Percentiles rank a stretch among this genome's conserved stretches.
phyloP scores from a whole-genome alignment of 2,329 filamentous ascomycete species.

The Capronia epimyces region DNA sequence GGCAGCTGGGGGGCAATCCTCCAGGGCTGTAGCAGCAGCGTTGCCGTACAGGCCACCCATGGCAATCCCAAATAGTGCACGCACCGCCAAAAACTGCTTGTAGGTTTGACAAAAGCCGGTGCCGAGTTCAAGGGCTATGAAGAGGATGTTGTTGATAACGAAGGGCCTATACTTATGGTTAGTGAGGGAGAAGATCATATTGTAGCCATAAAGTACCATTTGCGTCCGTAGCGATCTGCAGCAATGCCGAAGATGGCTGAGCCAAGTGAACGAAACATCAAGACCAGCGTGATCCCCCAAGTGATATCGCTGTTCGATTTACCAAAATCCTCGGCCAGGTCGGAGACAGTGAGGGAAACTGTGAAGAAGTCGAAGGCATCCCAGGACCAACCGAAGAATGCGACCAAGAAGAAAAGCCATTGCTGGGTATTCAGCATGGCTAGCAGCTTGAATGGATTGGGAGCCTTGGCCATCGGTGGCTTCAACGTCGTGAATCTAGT shows the following conservation, averaged over 20 bases:
- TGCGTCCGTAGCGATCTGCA: slow-evolving; percentile 51
- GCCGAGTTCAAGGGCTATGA: slow-evolving; percentile 56
- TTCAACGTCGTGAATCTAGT: slow-evolving; percentile 52
- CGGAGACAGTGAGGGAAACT: slow-evolving; percentile 51
- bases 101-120: slow-evolving; percentile 57
- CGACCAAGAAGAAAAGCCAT: slow-evolving; percentile 31
- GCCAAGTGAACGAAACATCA: slow-evolving; percentile 59
- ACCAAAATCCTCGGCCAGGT: slow-evolving; percentile 51
- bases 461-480: slow-evolving; percentile 36
- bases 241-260: slow-evolving; percentile 53
- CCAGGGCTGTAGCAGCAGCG: slow-evolving; percentile 56
- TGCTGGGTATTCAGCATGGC: slow-evolving; percentile 28
- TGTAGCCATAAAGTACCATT: slow-evolving; percentile 39
- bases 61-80: slow-evolving; percentile 58
- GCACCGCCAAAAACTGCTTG: slow-evolving; percentile 53
- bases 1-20: slow-evolving; percentile 56
- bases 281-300: slow-evolving; percentile 53
- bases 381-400: slow-evolving; percentile 42
- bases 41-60: slow-evolving; percentile 58
- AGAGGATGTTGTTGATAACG: slow-evolving; percentile 56
- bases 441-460: slow-evolving; percentile 27
- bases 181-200: slow-evolving; percentile 16
- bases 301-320: slow-evolving; percentile 55
- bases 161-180: slow-evolving; percentile 43
- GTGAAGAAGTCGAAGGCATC: slow-evolving; percentile 60